A percentile compares a stretch with the other conserved stretches of the same genome.
Evolutionary conservation across 768 basidiomycete species (phyloP).

Genomic region (Tricholoma matsutake): DNA sequence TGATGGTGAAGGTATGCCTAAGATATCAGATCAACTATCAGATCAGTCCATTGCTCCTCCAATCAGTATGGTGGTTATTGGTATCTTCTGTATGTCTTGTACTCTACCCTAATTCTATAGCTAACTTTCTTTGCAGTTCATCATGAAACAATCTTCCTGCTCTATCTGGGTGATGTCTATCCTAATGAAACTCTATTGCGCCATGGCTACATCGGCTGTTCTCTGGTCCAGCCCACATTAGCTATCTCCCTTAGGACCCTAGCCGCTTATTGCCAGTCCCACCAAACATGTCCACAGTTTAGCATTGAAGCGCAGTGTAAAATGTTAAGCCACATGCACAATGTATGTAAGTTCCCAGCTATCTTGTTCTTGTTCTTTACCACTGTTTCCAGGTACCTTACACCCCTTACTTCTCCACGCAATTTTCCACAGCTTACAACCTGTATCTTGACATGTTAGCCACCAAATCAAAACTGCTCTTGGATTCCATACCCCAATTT

Average conservation of each 20-base stretch:
- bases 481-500: not conserved
- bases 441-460: not conserved
- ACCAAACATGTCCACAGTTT: constrained; percentile 9
- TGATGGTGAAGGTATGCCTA: not conserved
- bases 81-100: not conserved
- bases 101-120: not conserved
- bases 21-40: not conserved
- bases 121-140: not conserved
- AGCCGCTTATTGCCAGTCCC: constrained; percentile 4
- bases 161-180: not conserved
- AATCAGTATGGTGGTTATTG: not conserved
- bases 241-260: not conserved
- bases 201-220: no score
- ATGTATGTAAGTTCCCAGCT: constrained; percentile 1
- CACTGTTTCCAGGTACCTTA: not conserved
- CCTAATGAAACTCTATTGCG: no score
- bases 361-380: not conserved
- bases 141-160: not conserved
- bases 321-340: not conserved
- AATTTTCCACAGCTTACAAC: not conserved
- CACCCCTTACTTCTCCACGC: not conserved
- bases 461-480: not conserved
- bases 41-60: no score
- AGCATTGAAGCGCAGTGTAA: not conserved
- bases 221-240: no score